Evolutionary conservation across 2,329 filamentous ascomycete genomes (phyloP), one percentile per base, ranked within the genome.

Genomic region (Botryotinia globosa): DNA sequence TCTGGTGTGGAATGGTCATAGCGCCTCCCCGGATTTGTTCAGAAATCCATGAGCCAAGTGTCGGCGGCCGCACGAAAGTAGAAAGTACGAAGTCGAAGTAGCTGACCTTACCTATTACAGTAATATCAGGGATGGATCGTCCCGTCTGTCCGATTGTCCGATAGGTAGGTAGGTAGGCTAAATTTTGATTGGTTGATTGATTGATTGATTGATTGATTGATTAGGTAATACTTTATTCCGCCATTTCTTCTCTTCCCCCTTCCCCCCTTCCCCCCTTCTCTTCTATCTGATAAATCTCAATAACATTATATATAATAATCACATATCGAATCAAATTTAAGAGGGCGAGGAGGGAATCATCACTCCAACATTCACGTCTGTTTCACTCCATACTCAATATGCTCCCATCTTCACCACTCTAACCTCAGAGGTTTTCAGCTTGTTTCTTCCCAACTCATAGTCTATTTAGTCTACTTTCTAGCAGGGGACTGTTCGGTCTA

Each of bases 11-110:
- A 25, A 18, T 63, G 61, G 61, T 63, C 61, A 44, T 63, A 63
- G 61, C 61, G 61, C 16, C 61, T 56, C 37, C 61, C 61, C 37
- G 61, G 39, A 42, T 63, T 63, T 63, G 61, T 63, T 63, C 37
- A 63, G 61, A 39, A 63, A 63, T n/a, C n/a, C n/a, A n/a, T 42
- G 37, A 29, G 37, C 58, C 6, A 61, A 61, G 58, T 61, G 32
- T 25, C 20, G 58, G 10, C 32, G 22, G 20, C 58, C 58, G 58
- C 34, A 39, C 32, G 7, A 16, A 42, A 14, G 22, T 16, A 29
- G 20, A n/a, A n/a, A n/a, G n/a, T n/a, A n/a, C n/a, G n/a, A n/a
- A n/a, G n/a, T n/a, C n/a, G n/a, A n/a, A n/a, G n/a, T n/a, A n/a
- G 61, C 37, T 42, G 5, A 44, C n/a, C 51, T 56, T 29, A 18